Conservation (phyloP, 2,329 filamentous ascomycete genomes). For the Fusarium annulatum region DNA sequence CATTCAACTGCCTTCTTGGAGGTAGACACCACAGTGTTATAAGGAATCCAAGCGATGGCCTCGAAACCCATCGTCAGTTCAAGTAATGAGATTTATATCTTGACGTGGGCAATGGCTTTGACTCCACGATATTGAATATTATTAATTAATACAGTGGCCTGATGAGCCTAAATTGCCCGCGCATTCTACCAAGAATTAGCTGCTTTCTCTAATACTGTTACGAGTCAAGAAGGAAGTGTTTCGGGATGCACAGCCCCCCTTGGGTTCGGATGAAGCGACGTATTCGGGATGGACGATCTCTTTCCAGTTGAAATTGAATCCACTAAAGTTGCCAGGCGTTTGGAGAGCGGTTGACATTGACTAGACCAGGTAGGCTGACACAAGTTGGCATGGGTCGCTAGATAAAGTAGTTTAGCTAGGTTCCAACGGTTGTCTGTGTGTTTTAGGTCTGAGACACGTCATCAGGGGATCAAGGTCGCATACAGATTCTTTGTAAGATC, state of each 20-base stretch:
- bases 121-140: not conserved
- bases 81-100: not conserved
- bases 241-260: constrained; percentile 28
- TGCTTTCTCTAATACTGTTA: not conserved
- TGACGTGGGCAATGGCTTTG: not conserved
- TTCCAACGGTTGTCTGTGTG: constrained; percentile 29
- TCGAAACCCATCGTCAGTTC: not conserved
- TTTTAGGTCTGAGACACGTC: constrained; percentile 34
- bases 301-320: not conserved
- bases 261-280: constrained; percentile 28
- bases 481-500: not conserved
- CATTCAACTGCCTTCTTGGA: not conserved
- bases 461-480: not conserved
- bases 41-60: not conserved
- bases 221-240: constrained; percentile 11
- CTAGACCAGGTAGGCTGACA: not conserved
- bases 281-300: constrained; percentile 15
- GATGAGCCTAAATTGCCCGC: not conserved
- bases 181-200: not conserved
- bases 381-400: not conserved
- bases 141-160: not conserved
- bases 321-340: constrained; percentile 10
- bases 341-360: not conserved
- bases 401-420: constrained; percentile 12
- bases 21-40: not conserved